These are phyloP conservation scores for Fusarium siculi DNA, from an alignment of 2,329 filamentous ascomycete species.

Conservation along the genomic window DNA sequence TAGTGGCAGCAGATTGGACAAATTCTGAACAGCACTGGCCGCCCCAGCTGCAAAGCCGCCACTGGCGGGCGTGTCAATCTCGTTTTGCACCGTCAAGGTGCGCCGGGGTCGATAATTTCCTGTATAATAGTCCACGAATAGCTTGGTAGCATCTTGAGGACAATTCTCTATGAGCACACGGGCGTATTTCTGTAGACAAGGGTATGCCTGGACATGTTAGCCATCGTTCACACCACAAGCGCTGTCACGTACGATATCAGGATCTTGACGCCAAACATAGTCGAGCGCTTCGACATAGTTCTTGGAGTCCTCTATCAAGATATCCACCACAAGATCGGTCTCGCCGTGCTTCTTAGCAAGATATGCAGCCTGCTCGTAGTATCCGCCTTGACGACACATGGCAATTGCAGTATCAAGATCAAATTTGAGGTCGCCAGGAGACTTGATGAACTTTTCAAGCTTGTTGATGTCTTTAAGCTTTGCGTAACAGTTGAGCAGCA, in stretches of 20 bases:
- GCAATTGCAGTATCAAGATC: conserved; percentile 96
- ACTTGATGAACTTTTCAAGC: conserved; percentile 95
- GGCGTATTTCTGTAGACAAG: conserved; percentile 94
- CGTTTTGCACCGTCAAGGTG: conserved; percentile 57
- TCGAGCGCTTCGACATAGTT: conserved; percentile 88
- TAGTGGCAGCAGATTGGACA: conserved; percentile 83
- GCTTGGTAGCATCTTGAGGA: conserved; percentile 79
- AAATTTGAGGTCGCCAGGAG: conserved; percentile 92
- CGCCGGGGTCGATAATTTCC: conserved; percentile 81
- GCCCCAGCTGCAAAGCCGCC: conserved; percentile 66
- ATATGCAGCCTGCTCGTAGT: conserved; percentile 96
- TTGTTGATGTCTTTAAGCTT: conserved; percentile 98
- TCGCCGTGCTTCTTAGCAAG: conserved; percentile 94
- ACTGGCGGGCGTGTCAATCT: conserved; percentile 50
- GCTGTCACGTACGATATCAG: conserved; percentile 70
- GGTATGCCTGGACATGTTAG: conserved; percentile 73
- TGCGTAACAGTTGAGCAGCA: conserved; percentile 96
- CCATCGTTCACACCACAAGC: background rate
- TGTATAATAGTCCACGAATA: conserved; percentile 97
- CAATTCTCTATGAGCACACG: conserved; percentile 90
- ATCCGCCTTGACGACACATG: conserved; percentile 97
- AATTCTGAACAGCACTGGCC: conserved; percentile 83
- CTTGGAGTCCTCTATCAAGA: conserved; percentile 94
- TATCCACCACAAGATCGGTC: conserved; percentile 92
- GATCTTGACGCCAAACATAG: conserved; percentile 90